Evolutionary conservation across 768 basidiomycete genomes (phyloP).

Genomic region (Tricholoma bakamatsutake): DNA sequence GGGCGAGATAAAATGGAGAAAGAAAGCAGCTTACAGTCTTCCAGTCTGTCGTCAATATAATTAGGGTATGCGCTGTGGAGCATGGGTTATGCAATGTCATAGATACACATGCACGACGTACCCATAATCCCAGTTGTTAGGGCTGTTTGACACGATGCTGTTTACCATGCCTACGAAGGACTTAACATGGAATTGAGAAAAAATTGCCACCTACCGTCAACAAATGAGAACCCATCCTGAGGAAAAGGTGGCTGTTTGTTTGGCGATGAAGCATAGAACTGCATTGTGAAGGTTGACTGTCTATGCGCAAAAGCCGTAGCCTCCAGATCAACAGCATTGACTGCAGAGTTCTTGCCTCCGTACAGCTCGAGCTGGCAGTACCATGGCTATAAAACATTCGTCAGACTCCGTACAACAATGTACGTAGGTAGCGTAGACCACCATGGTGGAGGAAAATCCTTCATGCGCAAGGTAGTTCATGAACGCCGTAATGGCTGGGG

Average conservation of each 20-base stretch:
- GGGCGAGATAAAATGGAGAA: neutral
- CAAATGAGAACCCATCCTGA: neutral
- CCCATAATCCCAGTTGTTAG: neutral
- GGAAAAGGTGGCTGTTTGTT: neutral
- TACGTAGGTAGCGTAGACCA: constrained; percentile 5
- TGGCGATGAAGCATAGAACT: constrained; percentile 41
- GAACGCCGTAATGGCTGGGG: constrained; percentile 24
- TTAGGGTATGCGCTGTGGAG: neutral
- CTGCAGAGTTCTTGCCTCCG: too few relatives aligned
- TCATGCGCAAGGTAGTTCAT: constrained; percentile 28
- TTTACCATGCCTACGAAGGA: neutral
- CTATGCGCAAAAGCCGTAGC: constrained; percentile 22
- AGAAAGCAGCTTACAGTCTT: neutral
- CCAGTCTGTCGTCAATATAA: neutral
- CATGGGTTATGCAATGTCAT: neutral
- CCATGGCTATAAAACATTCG: constrained; percentile 21
- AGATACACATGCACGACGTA: neutral
- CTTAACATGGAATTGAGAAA: too few relatives aligned
- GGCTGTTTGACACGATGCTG: neutral
- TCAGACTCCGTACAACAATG: too few relatives aligned
- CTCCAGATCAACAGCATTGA: constrained; percentile 25
- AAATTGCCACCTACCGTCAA: neutral
- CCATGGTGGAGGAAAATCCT: constrained; percentile 23
- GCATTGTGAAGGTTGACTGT: constrained; percentile 37
- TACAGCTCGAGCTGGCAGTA: constrained; percentile 33